phyloP scores from a whole-genome alignment of 225 moss, liverwort and hornwort genomes.

The Marchantia paleacea region DNA sequence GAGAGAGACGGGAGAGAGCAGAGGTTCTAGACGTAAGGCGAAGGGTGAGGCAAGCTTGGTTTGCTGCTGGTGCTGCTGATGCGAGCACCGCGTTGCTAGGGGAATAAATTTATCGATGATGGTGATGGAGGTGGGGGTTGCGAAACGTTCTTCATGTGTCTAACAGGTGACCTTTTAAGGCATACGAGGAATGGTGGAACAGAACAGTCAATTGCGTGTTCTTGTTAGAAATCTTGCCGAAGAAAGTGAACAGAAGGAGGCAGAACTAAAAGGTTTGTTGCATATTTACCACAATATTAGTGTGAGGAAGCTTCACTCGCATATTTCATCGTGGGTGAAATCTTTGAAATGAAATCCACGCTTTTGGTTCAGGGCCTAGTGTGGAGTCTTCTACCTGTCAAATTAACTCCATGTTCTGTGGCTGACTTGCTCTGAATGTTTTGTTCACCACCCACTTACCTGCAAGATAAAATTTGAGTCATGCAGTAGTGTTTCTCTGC shows the following conservation, averaged over 20 bases:
- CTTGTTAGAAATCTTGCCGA: slow-evolving; percentile 79
- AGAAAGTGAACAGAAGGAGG: slow-evolving; percentile 82
- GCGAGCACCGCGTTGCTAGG: background rate
- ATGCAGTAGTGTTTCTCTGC: slow-evolving; percentile 45
- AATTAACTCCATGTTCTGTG: too few species aligned
- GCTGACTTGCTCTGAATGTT: too few species aligned
- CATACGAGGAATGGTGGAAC: slow-evolving; percentile 95
- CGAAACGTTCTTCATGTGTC: too few species aligned
- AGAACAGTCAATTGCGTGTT: slow-evolving; percentile 82
- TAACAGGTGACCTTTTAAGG: slow-evolving; percentile 72
- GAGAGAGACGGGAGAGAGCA: background rate
- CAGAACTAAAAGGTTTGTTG: slow-evolving; percentile 58
- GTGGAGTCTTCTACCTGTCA: too few species aligned
- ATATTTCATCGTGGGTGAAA: too few species aligned
- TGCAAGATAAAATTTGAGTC: too few species aligned
- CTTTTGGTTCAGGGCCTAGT: too few species aligned
- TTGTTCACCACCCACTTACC: too few species aligned
- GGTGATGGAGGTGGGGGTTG: too few species aligned
- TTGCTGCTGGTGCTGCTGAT: background rate
- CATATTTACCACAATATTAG: too few species aligned
- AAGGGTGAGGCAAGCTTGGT: background rate
- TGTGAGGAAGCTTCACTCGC: too few species aligned
- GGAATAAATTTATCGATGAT: background rate
- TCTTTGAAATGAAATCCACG: too few species aligned
- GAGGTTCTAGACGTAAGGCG: background rate